These are phyloP conservation scores for Cladophialophora carrionii DNA, from an alignment of 2,329 filamentous ascomycete species.

Conservation along the genomic window DNA sequence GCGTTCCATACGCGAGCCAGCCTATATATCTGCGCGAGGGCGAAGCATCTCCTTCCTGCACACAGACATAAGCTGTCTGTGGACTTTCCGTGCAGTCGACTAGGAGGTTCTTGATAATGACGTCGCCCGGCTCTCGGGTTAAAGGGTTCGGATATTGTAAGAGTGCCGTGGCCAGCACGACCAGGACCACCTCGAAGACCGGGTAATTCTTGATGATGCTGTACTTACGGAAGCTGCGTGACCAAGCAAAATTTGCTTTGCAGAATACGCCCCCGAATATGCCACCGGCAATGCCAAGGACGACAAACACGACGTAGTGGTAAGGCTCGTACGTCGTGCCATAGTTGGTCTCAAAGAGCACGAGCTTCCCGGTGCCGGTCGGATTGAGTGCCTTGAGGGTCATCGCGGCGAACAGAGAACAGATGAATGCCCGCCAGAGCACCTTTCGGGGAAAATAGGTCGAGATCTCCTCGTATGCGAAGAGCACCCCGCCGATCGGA, in stretches of 20 bases:
- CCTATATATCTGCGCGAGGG: conserved; percentile 50
- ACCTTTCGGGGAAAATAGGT: conserved; percentile 64
- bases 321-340: conserved; percentile 58
- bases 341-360: conserved; percentile 64
- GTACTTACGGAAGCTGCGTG: conserved; percentile 58
- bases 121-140: conserved; percentile 59
- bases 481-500: conserved; percentile 64
- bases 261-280: conserved; percentile 64
- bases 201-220: conserved; percentile 59
- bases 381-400: conserved; percentile 62
- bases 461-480: conserved; percentile 64
- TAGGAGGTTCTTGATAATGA: conserved; percentile 60
- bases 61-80: conserved; percentile 55
- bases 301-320: conserved; percentile 61
- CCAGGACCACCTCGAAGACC: conserved; percentile 59
- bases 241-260: conserved; percentile 62
- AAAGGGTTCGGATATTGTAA: conserved; percentile 62
- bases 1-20: conserved; percentile 58
- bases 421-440: conserved; percentile 64
- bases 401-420: conserved; percentile 60
- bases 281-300: conserved; percentile 62
- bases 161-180: conserved; percentile 58
- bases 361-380: conserved; percentile 62
- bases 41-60: conserved; percentile 48
- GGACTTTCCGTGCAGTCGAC: conserved; percentile 55